Percentiles rank a stretch among this genome's conserved stretches.
phyloP scores from a whole-genome alignment of 2,329 filamentous ascomycete species.

The Diaporthe eres region DNA sequence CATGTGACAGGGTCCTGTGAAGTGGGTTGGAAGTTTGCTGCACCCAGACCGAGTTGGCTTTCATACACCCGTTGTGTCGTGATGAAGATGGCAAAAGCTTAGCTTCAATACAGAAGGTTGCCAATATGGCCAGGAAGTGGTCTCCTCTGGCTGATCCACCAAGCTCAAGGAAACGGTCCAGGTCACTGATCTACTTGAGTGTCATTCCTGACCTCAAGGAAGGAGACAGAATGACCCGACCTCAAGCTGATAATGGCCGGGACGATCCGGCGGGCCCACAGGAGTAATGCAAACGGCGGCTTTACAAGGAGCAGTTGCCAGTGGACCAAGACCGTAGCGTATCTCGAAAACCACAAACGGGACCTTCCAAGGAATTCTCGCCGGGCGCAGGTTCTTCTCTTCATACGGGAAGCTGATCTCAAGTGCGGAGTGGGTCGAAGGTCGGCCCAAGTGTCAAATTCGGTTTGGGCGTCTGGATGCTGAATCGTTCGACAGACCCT shows the following conservation, averaged over 20 bases:
- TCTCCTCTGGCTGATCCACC: too few relatives aligned
- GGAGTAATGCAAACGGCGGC: too few relatives aligned
- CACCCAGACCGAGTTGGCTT: too few relatives aligned
- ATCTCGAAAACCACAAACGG: not conserved
- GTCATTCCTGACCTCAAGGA: not conserved
- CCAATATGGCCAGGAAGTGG: not conserved
- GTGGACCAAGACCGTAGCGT: not conserved
- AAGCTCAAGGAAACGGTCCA: not conserved
- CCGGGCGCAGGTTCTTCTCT: not conserved
- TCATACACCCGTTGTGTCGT: not conserved
- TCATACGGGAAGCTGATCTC: too few relatives aligned
- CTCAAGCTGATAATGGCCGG: not conserved
- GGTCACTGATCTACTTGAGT: not conserved
- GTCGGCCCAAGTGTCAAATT: not conserved
- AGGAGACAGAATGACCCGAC: not conserved
- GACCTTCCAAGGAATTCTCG: not conserved
- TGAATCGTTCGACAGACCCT: not conserved
- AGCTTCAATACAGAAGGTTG: not conserved
- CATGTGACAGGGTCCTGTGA: not conserved
- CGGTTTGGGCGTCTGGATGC: not conserved
- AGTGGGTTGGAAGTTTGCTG: too few relatives aligned
- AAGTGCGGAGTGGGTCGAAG: not conserved
- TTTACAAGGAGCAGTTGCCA: not conserved
- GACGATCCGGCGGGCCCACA: too few relatives aligned
- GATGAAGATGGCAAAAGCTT: not conserved